phyloP scores from a whole-genome alignment of 176 grass and related monocot species.

The Poa annua region DNA sequence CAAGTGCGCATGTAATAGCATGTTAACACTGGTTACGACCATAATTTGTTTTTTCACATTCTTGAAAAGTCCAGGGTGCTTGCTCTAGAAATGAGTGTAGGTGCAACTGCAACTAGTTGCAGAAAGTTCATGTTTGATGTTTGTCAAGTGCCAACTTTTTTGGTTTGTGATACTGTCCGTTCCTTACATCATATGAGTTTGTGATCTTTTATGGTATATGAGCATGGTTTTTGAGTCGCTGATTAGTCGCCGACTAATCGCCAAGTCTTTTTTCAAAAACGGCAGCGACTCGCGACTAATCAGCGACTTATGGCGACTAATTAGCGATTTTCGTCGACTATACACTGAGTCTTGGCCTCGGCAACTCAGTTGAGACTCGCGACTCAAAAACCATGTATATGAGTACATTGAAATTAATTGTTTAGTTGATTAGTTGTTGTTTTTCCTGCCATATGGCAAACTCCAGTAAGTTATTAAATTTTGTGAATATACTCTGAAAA shows the following conservation, averaged over 20 bases:
- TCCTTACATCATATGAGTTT: not conserved
- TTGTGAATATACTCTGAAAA: not conserved
- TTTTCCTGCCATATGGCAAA: not conserved
- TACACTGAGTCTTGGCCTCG: too few species aligned
- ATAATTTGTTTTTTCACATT: not conserved
- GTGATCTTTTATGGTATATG: not conserved
- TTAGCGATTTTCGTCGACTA: too few species aligned
- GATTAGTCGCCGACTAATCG: too few species aligned
- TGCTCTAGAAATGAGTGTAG: slow-evolving; percentile 1
- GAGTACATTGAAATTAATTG: not conserved
- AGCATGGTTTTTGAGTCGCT: too few species aligned
- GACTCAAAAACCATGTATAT: too few species aligned
- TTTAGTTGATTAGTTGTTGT: not conserved
- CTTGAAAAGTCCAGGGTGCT: not conserved
- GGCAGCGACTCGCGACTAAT: too few species aligned
- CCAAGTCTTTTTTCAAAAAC: too few species aligned
- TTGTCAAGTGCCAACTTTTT: slow-evolving; percentile 10
- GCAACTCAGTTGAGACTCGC: too few species aligned
- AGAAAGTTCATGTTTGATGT: not conserved
- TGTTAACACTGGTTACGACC: not conserved
- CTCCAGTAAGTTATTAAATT: not conserved
- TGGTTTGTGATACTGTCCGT: not conserved
- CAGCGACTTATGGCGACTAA: too few species aligned
- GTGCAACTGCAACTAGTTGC: not conserved
- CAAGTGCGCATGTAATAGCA: slow-evolving; percentile 9